Evolutionary conservation across 768 basidiomycete species (phyloP).

Genomic region (Cantharellus anzutake): DNA sequence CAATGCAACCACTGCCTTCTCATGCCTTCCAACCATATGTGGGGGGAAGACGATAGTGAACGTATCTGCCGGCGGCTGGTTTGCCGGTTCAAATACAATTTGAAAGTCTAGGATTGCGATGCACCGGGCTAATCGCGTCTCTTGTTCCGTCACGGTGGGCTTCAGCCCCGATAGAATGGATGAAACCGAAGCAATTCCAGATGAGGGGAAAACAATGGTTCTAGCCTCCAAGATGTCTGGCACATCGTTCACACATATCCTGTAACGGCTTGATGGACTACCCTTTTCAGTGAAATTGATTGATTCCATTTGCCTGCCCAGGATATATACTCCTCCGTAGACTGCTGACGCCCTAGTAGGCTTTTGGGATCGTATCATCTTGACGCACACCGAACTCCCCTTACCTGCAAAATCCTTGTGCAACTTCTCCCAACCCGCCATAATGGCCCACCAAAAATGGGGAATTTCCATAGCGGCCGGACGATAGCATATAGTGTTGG

Average conservation of each 20-base stretch:
- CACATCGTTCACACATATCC: too few species aligned
- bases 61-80: conserved; percentile 27
- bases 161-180: too few species aligned
- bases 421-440: conserved; percentile 79
- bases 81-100: conserved; percentile 8
- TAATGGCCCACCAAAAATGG: conserved; percentile 92
- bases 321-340: conserved; percentile 24
- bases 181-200: too few species aligned
- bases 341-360: conserved; percentile 62
- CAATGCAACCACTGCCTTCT: conserved; percentile 38
- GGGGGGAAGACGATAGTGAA: conserved; percentile 63
- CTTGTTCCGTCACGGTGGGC: conserved; percentile 20
- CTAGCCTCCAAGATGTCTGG: not conserved
- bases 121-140: conserved; percentile 28
- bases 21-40: conserved; percentile 16
- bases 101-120: conserved; percentile 33
- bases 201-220: conserved; percentile 1
- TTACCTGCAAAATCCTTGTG: conserved; percentile 55
- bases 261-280: too few species aligned
- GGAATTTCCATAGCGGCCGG: conserved; percentile 71
- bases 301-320: conserved; percentile 14
- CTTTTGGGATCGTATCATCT: not conserved
- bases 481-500: conserved; percentile 51
- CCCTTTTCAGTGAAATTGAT: not conserved
- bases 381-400: conserved; percentile 1